Percentiles rank a stretch among this genome's conserved stretches.
Conservation (phyloP, 306 rosid genomes). For the Ormosia semicastrata region DNA sequence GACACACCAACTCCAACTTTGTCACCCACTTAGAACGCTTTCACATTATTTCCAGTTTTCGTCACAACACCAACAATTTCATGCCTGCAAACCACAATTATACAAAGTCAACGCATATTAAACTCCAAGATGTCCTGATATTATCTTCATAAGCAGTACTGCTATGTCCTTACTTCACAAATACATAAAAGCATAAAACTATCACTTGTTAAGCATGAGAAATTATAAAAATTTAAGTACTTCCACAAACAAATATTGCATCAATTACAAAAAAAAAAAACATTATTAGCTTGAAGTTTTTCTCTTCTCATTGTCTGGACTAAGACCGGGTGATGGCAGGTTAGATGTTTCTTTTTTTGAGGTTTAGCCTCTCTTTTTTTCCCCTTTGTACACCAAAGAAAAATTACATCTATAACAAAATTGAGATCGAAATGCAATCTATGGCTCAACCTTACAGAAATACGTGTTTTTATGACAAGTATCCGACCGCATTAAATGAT, state of each 20-base stretch:
- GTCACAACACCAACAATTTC: too few relatives aligned
- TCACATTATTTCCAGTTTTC: slow-evolving; percentile 43
- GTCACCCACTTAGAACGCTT: slow-evolving; percentile 58
- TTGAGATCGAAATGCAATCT: not conserved
- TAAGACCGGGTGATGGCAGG: too few relatives aligned
- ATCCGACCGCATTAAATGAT: not conserved
- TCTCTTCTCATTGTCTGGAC: too few relatives aligned
- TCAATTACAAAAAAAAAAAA: too few relatives aligned
- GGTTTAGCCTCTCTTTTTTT: too few relatives aligned
- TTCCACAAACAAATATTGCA: too few relatives aligned
- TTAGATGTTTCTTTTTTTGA: too few relatives aligned
- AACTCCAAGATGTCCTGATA: not conserved
- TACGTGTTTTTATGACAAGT: not conserved
- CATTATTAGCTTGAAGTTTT: too few relatives aligned
- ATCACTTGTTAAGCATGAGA: not conserved
- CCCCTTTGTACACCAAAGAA: too few relatives aligned
- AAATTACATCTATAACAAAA: not conserved
- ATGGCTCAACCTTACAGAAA: not conserved
- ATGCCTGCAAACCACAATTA: too few relatives aligned
- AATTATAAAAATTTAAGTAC: not conserved
- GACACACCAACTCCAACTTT: slow-evolving; percentile 69
- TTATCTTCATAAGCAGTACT: not conserved
- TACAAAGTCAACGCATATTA: not conserved
- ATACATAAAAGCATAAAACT: not conserved
- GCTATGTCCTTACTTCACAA: not conserved